Percentiles rank a stretch among this genome's conserved stretches.
Conservation (phyloP, 2,329 filamentous ascomycete species). For the Ophiocordyceps camponoti-leonardi region DNA sequence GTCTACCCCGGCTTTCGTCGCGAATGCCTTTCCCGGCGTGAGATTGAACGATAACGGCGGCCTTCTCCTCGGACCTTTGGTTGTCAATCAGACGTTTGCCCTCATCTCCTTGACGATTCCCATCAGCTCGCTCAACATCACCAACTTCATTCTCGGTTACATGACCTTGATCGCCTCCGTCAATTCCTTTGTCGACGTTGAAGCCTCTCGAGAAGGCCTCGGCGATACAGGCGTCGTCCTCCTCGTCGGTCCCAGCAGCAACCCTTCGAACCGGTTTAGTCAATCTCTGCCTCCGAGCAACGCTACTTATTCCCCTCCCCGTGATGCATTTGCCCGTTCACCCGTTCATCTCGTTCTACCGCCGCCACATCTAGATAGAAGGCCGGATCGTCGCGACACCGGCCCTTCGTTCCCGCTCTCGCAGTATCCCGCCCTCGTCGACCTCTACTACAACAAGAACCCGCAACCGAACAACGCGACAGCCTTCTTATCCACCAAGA, state of each 20-base stretch:
- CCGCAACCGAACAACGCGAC: slow-evolving; percentile 46
- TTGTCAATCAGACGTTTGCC: slow-evolving; percentile 55
- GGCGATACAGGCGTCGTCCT: slow-evolving; percentile 53
- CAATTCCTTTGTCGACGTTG: slow-evolving; percentile 41
- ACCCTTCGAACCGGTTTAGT: slow-evolving; percentile 47
- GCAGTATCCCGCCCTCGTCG: slow-evolving; percentile 44
- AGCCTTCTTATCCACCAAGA: slow-evolving; percentile 47
- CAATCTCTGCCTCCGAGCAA: slow-evolving; percentile 26
- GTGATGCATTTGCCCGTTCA: slow-evolving; percentile 20
- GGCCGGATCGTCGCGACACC: background rate
- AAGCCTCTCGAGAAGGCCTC: slow-evolving; percentile 50
- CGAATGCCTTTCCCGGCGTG: slow-evolving; percentile 31
- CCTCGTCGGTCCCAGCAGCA: slow-evolving; percentile 48
- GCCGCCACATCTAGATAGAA: slow-evolving; percentile 15
- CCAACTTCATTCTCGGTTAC: slow-evolving; percentile 56
- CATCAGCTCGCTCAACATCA: slow-evolving; percentile 43
- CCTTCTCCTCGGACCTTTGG: slow-evolving; percentile 61
- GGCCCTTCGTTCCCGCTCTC: slow-evolving; percentile 36
- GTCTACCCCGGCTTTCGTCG: slow-evolving; percentile 23
- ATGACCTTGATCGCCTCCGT: slow-evolving; percentile 66
- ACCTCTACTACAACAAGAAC: slow-evolving; percentile 36
- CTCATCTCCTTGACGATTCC: slow-evolving; percentile 70
- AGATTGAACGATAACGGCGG: slow-evolving; percentile 32
- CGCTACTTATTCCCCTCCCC: slow-evolving; percentile 21
- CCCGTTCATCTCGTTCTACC: slow-evolving; percentile 44